These are phyloP conservation scores for Fereydounia khargensis DNA, from an alignment of 1,284 basidiomycete species.

Conservation along the genomic window DNA sequence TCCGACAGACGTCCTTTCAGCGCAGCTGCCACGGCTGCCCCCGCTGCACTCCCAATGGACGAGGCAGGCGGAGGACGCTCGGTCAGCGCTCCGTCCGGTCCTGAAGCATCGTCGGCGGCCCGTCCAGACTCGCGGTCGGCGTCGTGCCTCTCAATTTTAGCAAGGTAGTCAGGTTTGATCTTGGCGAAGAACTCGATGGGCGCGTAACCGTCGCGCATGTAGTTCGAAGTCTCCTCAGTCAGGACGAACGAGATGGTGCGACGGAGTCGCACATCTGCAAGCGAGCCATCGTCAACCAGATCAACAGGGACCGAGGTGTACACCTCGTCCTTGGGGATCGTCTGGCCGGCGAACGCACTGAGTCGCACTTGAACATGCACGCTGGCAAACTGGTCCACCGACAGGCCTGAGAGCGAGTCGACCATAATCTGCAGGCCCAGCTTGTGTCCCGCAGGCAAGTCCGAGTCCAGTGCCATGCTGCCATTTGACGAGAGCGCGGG, in stretches of 20 bases:
- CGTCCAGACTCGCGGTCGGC: constrained; percentile 9
- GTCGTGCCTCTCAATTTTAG: constrained; percentile 31
- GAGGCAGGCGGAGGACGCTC: neutral
- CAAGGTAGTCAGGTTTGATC: constrained; percentile 21
- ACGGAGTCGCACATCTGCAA: constrained; percentile 28
- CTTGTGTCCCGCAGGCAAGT: constrained; percentile 37
- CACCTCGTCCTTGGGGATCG: constrained; percentile 30
- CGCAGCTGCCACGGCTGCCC: neutral
- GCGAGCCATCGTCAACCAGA: constrained; percentile 13
- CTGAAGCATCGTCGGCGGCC: neutral
- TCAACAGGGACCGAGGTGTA: constrained; percentile 43
- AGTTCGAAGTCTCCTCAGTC: constrained; percentile 24
- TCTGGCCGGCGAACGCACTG: constrained; percentile 37
- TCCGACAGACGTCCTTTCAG: constrained; percentile 65
- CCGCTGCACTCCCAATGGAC: neutral
- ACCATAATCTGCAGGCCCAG: constrained; percentile 43
- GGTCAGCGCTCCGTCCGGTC: neutral
- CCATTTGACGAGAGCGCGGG: constrained; percentile 16
- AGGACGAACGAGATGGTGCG: constrained; percentile 44
- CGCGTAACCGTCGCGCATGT: constrained; percentile 21
- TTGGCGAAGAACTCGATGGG: constrained; percentile 44
- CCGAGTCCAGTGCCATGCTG: neutral
- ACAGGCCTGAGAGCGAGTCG: constrained; percentile 35
- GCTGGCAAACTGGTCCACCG: constrained; percentile 19
- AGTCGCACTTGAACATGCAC: constrained; percentile 46